Conservation (phyloP, 192 early-diverging fungal species). For the Linnemannia hyalina region DNA sequence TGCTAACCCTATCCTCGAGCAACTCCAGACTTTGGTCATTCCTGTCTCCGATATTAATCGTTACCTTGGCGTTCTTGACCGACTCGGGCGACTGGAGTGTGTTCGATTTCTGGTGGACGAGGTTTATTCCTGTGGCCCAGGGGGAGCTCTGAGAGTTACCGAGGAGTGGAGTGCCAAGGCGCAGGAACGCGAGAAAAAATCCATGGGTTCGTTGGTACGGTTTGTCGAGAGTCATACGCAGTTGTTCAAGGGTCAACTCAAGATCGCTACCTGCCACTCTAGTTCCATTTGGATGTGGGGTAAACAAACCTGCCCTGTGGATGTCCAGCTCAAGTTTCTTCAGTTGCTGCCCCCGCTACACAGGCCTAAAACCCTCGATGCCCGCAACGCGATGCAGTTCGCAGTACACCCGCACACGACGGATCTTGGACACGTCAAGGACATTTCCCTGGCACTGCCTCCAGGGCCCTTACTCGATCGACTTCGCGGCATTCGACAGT, state of each 20-base stretch:
- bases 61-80: background rate
- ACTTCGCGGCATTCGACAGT: background rate
- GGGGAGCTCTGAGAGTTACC: background rate
- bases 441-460: background rate
- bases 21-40: background rate
- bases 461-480: background rate
- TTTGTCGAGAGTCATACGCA: background rate
- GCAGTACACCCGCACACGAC: background rate
- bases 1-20: background rate
- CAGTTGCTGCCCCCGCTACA: background rate
- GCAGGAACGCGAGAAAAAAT: background rate
- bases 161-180: background rate
- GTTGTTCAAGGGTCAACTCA: background rate
- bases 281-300: background rate
- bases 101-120: background rate
- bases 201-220: background rate
- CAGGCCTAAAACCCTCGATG: background rate
- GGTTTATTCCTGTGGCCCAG: background rate
- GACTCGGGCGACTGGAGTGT: background rate
- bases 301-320: background rate
- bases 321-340: background rate
- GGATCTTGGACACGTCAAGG: background rate
- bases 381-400: background rate
- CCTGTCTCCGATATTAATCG: background rate
- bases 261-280: background rate